These are phyloP conservation scores for Porphyrellus cyaneotinctus DNA, from an alignment of 768 basidiomycete genomes.

Conservation along the genomic window DNA sequence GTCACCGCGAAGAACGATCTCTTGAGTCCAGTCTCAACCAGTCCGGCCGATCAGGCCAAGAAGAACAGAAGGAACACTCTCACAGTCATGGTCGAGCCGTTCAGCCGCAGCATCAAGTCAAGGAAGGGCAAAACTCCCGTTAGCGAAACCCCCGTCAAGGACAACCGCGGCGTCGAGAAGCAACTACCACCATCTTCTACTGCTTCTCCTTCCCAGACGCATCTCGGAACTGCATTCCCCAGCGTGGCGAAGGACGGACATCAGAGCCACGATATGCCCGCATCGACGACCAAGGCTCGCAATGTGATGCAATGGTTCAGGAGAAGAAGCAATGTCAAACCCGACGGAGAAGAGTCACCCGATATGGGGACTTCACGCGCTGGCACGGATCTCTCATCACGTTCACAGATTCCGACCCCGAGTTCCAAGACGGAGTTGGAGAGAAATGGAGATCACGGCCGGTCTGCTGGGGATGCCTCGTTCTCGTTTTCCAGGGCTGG, in stretches of 20 bases:
- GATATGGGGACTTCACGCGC: slow-evolving; percentile 11
- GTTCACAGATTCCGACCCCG: slow-evolving; percentile 30
- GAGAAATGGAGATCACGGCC: slow-evolving; percentile 17
- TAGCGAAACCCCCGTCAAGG: slow-evolving; percentile 40
- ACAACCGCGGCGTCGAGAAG: slow-evolving; percentile 37
- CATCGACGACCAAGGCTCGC: slow-evolving; percentile 82
- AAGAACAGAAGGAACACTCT: slow-evolving; percentile 76
- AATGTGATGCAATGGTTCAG: slow-evolving; percentile 99
- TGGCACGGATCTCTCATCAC: slow-evolving; percentile 25
- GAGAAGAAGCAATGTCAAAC: slow-evolving; percentile 53
- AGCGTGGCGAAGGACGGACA: slow-evolving; percentile 26
- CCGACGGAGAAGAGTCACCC: slow-evolving; percentile 23
- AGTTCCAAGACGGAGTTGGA: slow-evolving; percentile 23
- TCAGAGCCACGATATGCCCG: slow-evolving; percentile 44
- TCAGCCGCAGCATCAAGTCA: slow-evolving; percentile 46
- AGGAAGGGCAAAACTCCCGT: slow-evolving; percentile 34
- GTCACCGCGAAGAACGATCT: slow-evolving; percentile 30
- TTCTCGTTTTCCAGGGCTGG: slow-evolving; percentile 39
- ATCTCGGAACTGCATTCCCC: slow-evolving; percentile 24
- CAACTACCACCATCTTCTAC: slow-evolving; percentile 30
- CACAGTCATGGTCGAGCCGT: slow-evolving; percentile 81
- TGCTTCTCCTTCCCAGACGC: slow-evolving; percentile 27
- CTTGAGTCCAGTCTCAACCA: slow-evolving; percentile 34
- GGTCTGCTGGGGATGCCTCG: slow-evolving; percentile 26
- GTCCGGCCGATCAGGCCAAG: slow-evolving; percentile 39